Evolutionary conservation across 495 filamentous ascomycete species (phyloP).

Genomic region (Wilcoxina mikolae): DNA sequence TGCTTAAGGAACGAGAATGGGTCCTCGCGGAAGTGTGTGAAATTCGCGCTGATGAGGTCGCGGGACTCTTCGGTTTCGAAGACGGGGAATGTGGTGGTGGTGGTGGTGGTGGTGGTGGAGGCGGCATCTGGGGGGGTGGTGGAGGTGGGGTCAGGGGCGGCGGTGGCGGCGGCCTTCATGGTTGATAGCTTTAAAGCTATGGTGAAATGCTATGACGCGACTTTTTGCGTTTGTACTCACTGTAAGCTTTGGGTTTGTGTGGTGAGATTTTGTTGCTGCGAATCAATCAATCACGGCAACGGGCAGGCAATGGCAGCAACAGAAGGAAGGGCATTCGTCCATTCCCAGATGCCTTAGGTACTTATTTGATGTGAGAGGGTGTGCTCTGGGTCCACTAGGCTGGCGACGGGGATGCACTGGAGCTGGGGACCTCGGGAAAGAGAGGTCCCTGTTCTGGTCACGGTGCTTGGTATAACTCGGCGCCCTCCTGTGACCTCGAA

Average conservation of each 20-base stretch:
- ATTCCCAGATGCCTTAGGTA: too few relatives aligned
- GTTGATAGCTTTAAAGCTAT: neutral
- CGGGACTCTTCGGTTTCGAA: slow-evolving; percentile 18
- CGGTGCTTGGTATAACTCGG: too few relatives aligned
- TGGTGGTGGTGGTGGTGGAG: neutral
- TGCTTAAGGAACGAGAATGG: slow-evolving; percentile 77
- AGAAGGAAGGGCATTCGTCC: too few relatives aligned
- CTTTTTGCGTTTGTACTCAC: too few relatives aligned
- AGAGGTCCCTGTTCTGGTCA: too few relatives aligned
- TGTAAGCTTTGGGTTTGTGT: too few relatives aligned
- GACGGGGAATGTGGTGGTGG: neutral
- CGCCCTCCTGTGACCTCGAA: neutral
- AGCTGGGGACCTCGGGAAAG: neutral
- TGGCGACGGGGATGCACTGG: neutral
- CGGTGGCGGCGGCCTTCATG: neutral
- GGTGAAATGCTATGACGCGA: too few relatives aligned
- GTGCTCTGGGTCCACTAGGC: neutral
- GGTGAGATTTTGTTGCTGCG: too few relatives aligned
- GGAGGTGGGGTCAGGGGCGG: neutral
- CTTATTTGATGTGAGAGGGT: too few relatives aligned
- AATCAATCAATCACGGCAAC: too few relatives aligned
- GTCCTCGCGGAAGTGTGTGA: slow-evolving; percentile 37
- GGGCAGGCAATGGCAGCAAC: too few relatives aligned
- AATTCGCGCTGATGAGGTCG: slow-evolving; percentile 23
- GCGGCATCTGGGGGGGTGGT: neutral